Conservation (phyloP, 2,329 filamentous ascomycete genomes). For the Aspergillus felis region DNA sequence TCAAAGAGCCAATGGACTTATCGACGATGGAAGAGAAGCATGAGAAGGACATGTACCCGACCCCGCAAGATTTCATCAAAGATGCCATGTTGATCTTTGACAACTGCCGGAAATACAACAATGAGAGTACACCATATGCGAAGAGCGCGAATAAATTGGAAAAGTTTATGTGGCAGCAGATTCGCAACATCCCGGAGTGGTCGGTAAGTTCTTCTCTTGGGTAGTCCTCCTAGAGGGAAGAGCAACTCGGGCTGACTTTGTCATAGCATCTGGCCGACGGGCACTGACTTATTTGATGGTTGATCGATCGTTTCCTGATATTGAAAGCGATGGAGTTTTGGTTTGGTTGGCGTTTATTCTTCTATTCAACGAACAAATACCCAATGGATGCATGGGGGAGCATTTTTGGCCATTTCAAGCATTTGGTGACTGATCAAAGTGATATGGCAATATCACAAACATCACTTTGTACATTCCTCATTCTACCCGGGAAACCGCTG, state of each 20-base stretch:
- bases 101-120: conserved; percentile 96
- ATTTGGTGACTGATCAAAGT: background rate
- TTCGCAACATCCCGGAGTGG: conserved; percentile 92
- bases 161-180: conserved; percentile 92
- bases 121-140: conserved; percentile 88
- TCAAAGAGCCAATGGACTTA: conserved; percentile 96
- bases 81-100: conserved; percentile 88
- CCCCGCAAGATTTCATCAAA: conserved; percentile 85
- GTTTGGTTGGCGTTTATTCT: conserved; percentile 8
- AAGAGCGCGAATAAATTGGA: conserved; percentile 92
- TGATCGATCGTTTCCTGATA: conserved; percentile 3
- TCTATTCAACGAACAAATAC: conserved; percentile 11
- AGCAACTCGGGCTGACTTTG: conserved; percentile 1
- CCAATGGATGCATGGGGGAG: conserved; percentile 9
- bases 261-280: conserved; percentile 40
- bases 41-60: conserved; percentile 86
- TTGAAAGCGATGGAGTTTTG: conserved; percentile 7
- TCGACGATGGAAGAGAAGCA: conserved; percentile 94
- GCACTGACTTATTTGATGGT: conserved; percentile 24
- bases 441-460: background rate
- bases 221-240: background rate
- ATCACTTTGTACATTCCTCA: background rate
- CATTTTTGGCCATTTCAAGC: conserved; percentile 2
- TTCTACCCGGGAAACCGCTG: background rate
- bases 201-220: conserved; percentile 46